Base-by-base conservation (phyloP, 345 rosid species). In the Linum trigynum region DNA sequence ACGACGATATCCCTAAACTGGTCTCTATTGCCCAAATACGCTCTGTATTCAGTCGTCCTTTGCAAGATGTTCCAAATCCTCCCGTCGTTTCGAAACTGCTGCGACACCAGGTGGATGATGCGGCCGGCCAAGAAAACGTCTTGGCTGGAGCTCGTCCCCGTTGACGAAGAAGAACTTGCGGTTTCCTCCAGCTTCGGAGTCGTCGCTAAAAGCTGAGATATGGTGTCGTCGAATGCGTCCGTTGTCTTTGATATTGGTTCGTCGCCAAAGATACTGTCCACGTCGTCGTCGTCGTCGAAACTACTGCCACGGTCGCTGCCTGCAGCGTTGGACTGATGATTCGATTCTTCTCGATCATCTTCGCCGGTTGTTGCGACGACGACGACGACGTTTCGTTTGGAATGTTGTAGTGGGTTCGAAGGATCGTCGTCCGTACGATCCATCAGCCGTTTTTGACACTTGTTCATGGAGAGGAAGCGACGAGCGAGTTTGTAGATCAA, bases 101-200 rank as follows among this genome's bases (percentile, higher is more conserved):
- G 68, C 4, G 88, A 87, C 43, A 90, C 83, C 55, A 92, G 67
- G 76, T 92, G 98, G 72, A 92, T 78, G 67, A 88, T 74, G 59
- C 78, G 81, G 65, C 97, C 96, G 0, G 97, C 88, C 55, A 92
- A 73, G 76, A 82, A 90, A 86, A 92, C 64, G 81, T 92, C 95
- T 0, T 79, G 75, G 7, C 85, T 77, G 65, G 32, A 23, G 32
- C 79, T 81, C 42, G 51, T 45, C 12, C 64, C 68, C 12, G 60
- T 71, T 2, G 82, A 75, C 55, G 57, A n/a, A 23, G 32, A 23
- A 23, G 32, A 23, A 23, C 32, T 23, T 1, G 32, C 32, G 50
- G 65, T 72, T 58, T 69, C 71, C 40, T 70, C 73, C 51, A 78
- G 48, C 39, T 53, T 72, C 12, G 94, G 83, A 17, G 83, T 80